Base-by-base conservation (phyloP, 805 yeast genomes). In the Kodamaea hsintzibuensis region DNA sequence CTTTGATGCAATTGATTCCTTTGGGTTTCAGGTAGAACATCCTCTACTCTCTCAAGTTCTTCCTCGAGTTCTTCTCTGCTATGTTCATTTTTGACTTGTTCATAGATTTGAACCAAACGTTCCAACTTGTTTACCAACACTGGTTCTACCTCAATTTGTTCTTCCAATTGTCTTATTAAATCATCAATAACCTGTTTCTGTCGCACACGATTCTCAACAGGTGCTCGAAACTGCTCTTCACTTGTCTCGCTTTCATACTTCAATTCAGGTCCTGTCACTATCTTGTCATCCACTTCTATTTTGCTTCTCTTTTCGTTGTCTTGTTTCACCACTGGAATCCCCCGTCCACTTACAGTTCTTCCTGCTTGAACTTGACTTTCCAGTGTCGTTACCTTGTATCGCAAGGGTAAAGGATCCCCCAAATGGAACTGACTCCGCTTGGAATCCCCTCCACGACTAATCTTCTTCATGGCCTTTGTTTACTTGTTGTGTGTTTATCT, bases 381-480 rank as follows among this genome's bases (percentile, higher is more conserved):
- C 19, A 13, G n/a, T 17, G 22, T 30, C 9, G 12, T 49, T 5
- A 66, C 60, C 47, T 62, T 60, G 58, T 71, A 71, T 12, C 73
- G 72, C 35, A 71, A 63, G 22, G 76, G 76, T 38, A 71, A 66
- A 1, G 76, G 76, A 48, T 70, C 74, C 10, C 76, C 76, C 25
- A 71, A 58, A 49, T 62, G 66, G 43, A 55, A 60, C 25, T 48
- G 51, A 33, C 38, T 38, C 40, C 40, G 17, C 51, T 48, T 39
- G 35, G 35, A 27, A n/a, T 45, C 40, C 27, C 42, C 54, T 16
- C 47, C 54, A 9, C 54, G 54, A 10, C 49, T 44, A 27, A 50
- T 50, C 49, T 30, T 51, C 48, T 43, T 42, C 52, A 50, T 50
- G 46, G 18, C 49, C 25, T 30, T 33, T 50, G 57, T 43, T 47